Conservation (phyloP, 805 yeast genomes). For the Wickerhamiella australiensis region DNA sequence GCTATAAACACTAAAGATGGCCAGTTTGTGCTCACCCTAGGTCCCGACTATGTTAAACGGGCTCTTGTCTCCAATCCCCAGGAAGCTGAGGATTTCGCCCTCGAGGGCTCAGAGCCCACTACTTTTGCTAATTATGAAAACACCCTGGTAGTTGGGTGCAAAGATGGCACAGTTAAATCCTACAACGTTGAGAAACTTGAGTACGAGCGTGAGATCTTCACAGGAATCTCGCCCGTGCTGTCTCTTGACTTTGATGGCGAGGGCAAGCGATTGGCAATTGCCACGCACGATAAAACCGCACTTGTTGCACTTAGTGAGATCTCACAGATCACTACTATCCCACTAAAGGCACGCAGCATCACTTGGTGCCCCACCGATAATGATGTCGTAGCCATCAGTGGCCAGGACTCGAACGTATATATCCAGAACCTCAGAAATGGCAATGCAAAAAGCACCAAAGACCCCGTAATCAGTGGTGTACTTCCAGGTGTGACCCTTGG, state of each 20-base stretch:
- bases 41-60: background rate
- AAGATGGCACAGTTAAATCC: constrained; percentile 32
- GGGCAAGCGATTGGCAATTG: constrained; percentile 29
- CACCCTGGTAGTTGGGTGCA: constrained; percentile 34
- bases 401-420: constrained; percentile 28
- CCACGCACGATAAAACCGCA: constrained; percentile 27
- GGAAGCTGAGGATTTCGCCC: background rate
- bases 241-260: constrained; percentile 27
- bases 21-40: constrained; percentile 1
- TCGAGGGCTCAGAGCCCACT: background rate
- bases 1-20: background rate
- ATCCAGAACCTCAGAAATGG: constrained; percentile 22
- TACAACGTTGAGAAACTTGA: constrained; percentile 22
- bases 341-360: constrained; percentile 36
- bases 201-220: constrained; percentile 18
- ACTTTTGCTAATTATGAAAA: background rate
- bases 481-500: constrained; percentile 23
- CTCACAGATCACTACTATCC: constrained; percentile 33
- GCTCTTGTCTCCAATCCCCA: background rate
- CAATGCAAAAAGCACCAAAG: too few relatives aligned
- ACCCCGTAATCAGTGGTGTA: constrained; percentile 19
- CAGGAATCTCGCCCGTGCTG: constrained; percentile 29
- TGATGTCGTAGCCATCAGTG: constrained; percentile 24
- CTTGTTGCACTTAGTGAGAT: constrained; percentile 27
- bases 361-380: constrained; percentile 29